Evolutionary conservation across 345 rosid species (phyloP), one percentile per base, ranked within the genome.

Genomic region (Triadica sebifera): DNA sequence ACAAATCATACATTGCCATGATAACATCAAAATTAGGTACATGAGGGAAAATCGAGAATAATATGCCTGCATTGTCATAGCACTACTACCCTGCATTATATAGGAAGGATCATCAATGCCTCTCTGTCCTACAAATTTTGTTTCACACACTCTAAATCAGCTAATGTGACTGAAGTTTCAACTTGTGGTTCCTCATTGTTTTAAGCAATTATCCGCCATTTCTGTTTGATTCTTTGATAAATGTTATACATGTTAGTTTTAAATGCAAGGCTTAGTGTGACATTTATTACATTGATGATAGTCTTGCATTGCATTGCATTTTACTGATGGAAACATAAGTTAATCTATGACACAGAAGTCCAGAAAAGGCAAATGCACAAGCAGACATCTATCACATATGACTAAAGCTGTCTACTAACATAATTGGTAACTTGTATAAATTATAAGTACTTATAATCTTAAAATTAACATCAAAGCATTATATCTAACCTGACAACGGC

Each of bases 401-500:
- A 29, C 34, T 29, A 29, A 29, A 29, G 34, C 34, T 29, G n/a
- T 2, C 34, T 29, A 29, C 34, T 29, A 29, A 29, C 34, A 29
- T 29, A 29, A 29, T 29, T 29, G 34, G 34, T 1, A 29, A 29
- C 34, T 29, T 2, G 34, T 29, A 29, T 29, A 29, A 29, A 29
- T 29, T 29, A 29, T 29, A 29, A 29, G 2, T 29, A 1, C 34
- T 29, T 29, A 29, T 29, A 29, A 1, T 59, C 39, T 12, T 12
- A 22, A 59, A 25, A 59, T 25, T n/a, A 13, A 37, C 64, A 38
- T 59, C 65, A 57, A 43, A 12, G 53, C 6, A 12, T 22, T 45
- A 25, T 63, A 37, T 57, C 43, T 73, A 72, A 94, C 93, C 95
- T 94, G 98, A 84, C 97, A 91, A 53, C 22, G 58, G 43, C 97